Evolutionary conservation across 1,139 yeast species (phyloP), one percentile per base, ranked within the genome.

Genomic region (Candida albicans): DNA sequence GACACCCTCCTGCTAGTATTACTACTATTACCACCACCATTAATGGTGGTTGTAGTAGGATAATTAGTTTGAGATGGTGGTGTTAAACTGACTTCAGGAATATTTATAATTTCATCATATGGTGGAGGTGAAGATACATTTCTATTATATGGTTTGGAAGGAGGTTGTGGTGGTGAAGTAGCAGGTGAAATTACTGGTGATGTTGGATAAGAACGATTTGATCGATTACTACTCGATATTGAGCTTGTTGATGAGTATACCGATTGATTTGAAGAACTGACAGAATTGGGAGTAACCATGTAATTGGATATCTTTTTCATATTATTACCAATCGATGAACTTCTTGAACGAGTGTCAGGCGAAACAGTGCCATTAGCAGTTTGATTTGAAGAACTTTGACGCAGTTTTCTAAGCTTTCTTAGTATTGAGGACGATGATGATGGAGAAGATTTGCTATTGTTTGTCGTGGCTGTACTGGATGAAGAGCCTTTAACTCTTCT

Each of bases 291-390:
- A 27, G 29, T n/a, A 27, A 27, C 8, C 11, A n/a, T 27, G 11
- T 27, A n/a, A 27, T 34, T 33, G 32, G 33, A 9, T 15, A 29
- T 25, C 14, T 26, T 10, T 31, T 30, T 34, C 12, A 29, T 24
- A 14, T 15, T 35, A 9, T 32, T 12, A 8, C 33, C 33, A n/a
- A 22, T 14, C 10, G 42, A 40, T 30, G 42, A 40, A 31, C 39
- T 40, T 40, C 39, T 30, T 11, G 42, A 40, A 14, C 39, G 13
- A 4, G 5, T 13, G 2, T 15, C 22, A 10, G 36, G 15, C 3
- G 30, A 15, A 7, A 12, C 15, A 3, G 25, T n/a, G 11, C 13
- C 27, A 27, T 9, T 28, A 10, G 15, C 10, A 11, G 33, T 15
- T n/a, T 27, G 25, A 4, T 33, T 28, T 9, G 35, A 37, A 30